Percentiles rank a stretch among this genome's conserved stretches.
These are phyloP conservation scores for Kurtzmaniella cleridarum DNA, from an alignment of 805 yeast species.

Conservation along the genomic window DNA sequence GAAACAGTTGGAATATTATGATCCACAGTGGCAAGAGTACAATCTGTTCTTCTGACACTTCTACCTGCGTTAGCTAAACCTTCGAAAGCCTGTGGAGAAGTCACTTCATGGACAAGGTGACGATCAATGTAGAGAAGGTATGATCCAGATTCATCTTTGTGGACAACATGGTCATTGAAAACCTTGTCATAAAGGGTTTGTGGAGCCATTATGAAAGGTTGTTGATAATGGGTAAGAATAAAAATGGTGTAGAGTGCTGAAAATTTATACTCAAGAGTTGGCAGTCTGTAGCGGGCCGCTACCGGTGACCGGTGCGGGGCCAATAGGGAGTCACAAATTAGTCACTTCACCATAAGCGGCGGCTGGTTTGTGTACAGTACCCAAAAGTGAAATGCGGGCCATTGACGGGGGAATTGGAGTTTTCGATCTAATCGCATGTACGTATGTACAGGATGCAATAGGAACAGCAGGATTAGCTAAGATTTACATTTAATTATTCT, in stretches of 20 bases:
- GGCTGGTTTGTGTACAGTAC: too few relatives aligned
- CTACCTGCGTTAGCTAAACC: conserved; percentile 87
- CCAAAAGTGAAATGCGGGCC: too few relatives aligned
- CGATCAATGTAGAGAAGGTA: conserved; percentile 88
- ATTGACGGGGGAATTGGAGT: too few relatives aligned
- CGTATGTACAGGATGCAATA: too few relatives aligned
- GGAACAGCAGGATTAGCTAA: too few relatives aligned
- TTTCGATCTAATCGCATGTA: too few relatives aligned
- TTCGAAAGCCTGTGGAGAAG: conserved; percentile 98
- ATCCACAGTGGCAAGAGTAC: conserved; percentile 92
- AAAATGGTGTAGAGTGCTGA: too few relatives aligned
- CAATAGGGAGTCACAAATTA: too few relatives aligned
- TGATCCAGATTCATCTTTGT: conserved; percentile 83
- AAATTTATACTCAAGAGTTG: conserved; percentile 6
- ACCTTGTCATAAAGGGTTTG: conserved; percentile 93
- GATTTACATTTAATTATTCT: too few relatives aligned
- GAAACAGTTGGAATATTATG: conserved; percentile 95
- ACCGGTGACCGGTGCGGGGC: neutral
- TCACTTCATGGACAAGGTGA: conserved; percentile 96
- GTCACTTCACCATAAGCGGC: too few relatives aligned
- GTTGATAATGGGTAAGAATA: too few relatives aligned
- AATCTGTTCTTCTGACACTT: conserved; percentile 82
- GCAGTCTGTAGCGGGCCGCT: conserved; percentile 1
- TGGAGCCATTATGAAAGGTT: conserved; percentile 29
- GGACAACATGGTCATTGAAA: conserved; percentile 90